Evolutionary conservation across 176 grass and related monocot species (phyloP).

Genomic region (Themeda triandra): DNA sequence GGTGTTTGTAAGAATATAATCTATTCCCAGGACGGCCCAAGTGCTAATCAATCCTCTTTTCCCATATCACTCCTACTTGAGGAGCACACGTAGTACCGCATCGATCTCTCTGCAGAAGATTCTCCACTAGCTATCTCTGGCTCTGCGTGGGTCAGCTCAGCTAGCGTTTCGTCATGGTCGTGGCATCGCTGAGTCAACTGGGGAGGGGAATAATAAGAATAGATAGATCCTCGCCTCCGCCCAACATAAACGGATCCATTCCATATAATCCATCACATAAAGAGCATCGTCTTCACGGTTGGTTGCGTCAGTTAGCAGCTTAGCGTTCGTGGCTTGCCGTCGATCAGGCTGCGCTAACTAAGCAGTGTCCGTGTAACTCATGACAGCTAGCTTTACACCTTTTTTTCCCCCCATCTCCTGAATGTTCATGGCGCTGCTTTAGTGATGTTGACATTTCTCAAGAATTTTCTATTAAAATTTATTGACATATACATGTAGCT

Average conservation of each 20-base stretch:
- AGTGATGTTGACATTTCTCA: neutral
- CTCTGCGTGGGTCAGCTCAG: neutral
- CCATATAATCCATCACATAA: too few relatives aligned
- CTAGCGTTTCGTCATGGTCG: too few relatives aligned
- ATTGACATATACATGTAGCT: neutral
- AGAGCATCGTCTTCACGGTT: neutral
- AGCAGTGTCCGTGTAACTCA: neutral
- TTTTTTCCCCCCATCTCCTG: neutral
- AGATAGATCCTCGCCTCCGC: too few relatives aligned
- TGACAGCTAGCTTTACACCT: neutral
- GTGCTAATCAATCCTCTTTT: neutral
- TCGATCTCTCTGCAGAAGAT: neutral
- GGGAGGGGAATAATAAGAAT: too few relatives aligned
- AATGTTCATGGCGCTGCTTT: too few relatives aligned
- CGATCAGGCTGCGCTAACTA: neutral
- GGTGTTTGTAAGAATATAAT: constrained; percentile 6
- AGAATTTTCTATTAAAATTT: neutral
- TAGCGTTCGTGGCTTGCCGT: neutral
- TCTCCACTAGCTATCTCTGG: neutral
- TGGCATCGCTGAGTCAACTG: too few relatives aligned
- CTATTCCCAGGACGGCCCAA: neutral
- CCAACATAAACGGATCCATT: too few relatives aligned
- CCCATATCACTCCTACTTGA: neutral
- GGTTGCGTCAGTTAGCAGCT: neutral
- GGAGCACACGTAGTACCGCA: neutral